Evolutionary conservation across 78 protist species (phyloP).

Genomic region (Tieghemostelium lacteum): DNA sequence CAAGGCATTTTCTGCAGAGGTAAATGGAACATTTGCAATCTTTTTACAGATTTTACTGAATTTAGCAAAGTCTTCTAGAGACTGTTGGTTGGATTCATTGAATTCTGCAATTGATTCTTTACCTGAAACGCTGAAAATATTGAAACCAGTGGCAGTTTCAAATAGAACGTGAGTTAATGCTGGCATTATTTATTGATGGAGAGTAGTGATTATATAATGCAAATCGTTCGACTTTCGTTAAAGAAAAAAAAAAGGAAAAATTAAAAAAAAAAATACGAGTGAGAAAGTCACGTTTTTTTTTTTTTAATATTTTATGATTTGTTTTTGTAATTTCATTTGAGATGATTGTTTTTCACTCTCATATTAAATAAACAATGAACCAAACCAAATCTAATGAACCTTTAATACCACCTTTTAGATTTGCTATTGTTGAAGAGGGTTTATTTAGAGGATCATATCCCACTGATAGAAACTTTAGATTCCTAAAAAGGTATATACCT

Average conservation of each 20-base stretch:
- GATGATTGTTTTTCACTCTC: no score
- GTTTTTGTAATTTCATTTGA: no score
- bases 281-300: no score
- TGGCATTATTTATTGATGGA: not conserved
- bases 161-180: conserved; percentile 80
- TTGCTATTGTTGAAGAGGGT: conserved; percentile 75
- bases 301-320: no score
- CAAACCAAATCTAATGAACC: no score
- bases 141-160: conserved; percentile 94
- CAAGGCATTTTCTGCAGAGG: conserved; percentile 93
- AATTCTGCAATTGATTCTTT: conserved; percentile 88
- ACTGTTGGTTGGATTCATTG: conserved; percentile 56
- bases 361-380: no score
- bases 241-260: no score
- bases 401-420: conserved; percentile 77
- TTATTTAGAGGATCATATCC: conserved; percentile 81
- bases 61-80: conserved; percentile 76
- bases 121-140: conserved; percentile 84
- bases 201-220: not conserved
- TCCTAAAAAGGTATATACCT: conserved; percentile 53
- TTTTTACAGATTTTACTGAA: conserved; percentile 85
- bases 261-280: no score
- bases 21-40: conserved; percentile 91
- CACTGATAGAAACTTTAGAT: conserved; percentile 76
- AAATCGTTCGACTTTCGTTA: not conserved